These are phyloP conservation scores for Oidiodendron maius DNA, from an alignment of 495 filamentous ascomycete species.

Conservation along the genomic window DNA sequence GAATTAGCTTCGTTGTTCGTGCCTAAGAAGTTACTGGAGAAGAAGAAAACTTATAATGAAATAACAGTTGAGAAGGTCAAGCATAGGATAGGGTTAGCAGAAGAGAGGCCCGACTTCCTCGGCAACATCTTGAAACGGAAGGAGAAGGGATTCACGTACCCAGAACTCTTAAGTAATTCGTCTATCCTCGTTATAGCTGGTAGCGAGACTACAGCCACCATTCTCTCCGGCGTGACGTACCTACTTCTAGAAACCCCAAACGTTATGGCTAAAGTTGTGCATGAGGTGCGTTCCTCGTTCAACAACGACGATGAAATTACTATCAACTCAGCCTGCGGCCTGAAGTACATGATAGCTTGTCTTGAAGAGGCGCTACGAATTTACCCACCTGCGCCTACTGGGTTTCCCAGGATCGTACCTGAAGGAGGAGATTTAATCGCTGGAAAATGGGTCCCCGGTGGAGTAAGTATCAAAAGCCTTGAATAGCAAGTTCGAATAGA, in stretches of 20 bases:
- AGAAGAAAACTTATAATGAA: conserved; percentile 1
- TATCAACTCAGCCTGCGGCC: conserved; percentile 6
- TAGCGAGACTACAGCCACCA: conserved; percentile 40
- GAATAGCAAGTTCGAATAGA: conserved; percentile 1
- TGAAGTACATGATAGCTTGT: conserved; percentile 27
- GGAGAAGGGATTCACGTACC: background rate
- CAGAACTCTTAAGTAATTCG: conserved; percentile 28
- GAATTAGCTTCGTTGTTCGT: background rate
- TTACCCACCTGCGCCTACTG: conserved; percentile 24
- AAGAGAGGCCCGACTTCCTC: conserved; percentile 2
- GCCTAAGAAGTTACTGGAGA: background rate
- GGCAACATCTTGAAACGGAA: conserved; percentile 3
- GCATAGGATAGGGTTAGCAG: background rate
- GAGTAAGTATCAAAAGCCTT: background rate
- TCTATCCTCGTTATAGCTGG: conserved; percentile 35
- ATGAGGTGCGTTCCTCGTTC: conserved; percentile 41
- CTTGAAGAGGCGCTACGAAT: conserved; percentile 32
- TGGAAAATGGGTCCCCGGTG: conserved; percentile 14
- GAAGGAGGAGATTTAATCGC: conserved; percentile 8
- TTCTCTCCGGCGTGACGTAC: conserved; percentile 35
- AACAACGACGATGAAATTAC: conserved; percentile 34
- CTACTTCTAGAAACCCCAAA: conserved; percentile 25
- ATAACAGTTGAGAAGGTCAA: conserved; percentile 6
- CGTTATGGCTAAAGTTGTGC: conserved; percentile 22
- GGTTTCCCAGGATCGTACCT: conserved; percentile 1